Evolutionary conservation across 495 filamentous ascomycete species (phyloP).

Genomic region (Penicillium salamii): DNA sequence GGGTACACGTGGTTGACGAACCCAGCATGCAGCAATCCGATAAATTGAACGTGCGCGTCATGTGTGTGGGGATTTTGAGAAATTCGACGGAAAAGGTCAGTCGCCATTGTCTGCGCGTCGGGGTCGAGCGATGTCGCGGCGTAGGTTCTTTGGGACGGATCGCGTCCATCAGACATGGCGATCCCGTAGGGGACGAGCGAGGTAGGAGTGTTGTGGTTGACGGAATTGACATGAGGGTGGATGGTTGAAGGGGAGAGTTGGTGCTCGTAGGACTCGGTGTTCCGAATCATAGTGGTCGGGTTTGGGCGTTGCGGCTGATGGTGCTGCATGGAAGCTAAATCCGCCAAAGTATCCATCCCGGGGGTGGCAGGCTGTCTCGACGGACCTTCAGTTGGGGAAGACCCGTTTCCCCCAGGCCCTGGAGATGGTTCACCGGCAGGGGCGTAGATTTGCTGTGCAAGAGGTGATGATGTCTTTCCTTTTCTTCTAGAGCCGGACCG

Average conservation of each 20-base stretch:
- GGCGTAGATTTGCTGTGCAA: conserved; percentile 41
- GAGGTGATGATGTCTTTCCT: conserved; percentile 41
- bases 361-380: conserved; percentile 53
- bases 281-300: conserved; percentile 40
- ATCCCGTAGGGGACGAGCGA: conserved; percentile 55
- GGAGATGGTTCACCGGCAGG: conserved; percentile 35
- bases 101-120: conserved; percentile 51
- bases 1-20: conserved; percentile 55
- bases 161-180: conserved; percentile 52
- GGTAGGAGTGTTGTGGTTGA: conserved; percentile 50
- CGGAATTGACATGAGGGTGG: conserved; percentile 45
- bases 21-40: conserved; percentile 62
- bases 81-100: conserved; percentile 52
- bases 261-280: conserved; percentile 45
- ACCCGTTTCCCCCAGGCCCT: conserved; percentile 27
- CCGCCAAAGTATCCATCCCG: conserved; percentile 64
- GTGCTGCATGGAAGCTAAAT: conserved; percentile 65
- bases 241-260: conserved; percentile 50
- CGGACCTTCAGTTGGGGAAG: conserved; percentile 32
- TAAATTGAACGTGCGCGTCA: conserved; percentile 61
- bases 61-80: conserved; percentile 62
- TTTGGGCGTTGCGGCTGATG: conserved; percentile 53
- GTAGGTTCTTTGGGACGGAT: conserved; percentile 48
- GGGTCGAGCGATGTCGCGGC: conserved; percentile 50
- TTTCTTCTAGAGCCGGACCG: conserved; percentile 32